phyloP scores from a whole-genome alignment of 1,284 basidiomycete genomes.

The Rhizopogon hawkerae region DNA sequence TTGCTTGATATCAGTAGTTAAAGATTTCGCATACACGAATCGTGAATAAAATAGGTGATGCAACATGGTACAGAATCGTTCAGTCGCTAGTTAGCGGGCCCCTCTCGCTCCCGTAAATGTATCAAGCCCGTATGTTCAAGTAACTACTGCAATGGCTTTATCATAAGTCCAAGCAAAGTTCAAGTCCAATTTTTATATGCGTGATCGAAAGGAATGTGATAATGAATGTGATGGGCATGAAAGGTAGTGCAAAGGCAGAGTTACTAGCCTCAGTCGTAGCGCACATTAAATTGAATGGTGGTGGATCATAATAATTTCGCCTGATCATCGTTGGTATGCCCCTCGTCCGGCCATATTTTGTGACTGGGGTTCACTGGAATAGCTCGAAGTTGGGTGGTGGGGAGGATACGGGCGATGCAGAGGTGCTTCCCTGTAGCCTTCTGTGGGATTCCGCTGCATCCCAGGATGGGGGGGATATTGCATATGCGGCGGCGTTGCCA shows the following conservation, averaged over 20 bases:
- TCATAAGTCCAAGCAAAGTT: neutral
- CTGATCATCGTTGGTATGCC: slow-evolving; percentile 27
- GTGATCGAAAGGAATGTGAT: slow-evolving; percentile 11
- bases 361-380: slow-evolving; percentile 12
- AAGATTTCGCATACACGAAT: neutral
- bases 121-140: slow-evolving; percentile 4
- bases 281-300: slow-evolving; percentile 13
- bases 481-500: slow-evolving; percentile 11
- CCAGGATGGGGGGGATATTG: slow-evolving; percentile 26
- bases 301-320: neutral
- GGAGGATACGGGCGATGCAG: slow-evolving; percentile 38
- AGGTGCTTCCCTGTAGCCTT: slow-evolving; percentile 37
- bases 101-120: slow-evolving; percentile 9
- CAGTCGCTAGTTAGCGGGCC: slow-evolving; percentile 8
- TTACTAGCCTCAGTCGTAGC: slow-evolving; percentile 12
- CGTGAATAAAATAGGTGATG: slow-evolving; percentile 3
- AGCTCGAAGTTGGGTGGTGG: slow-evolving; percentile 13
- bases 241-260: slow-evolving; percentile 3
- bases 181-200: slow-evolving; percentile 13
- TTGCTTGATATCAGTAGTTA: neutral
- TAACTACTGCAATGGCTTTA: slow-evolving; percentile 4
- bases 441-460: slow-evolving; percentile 17
- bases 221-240: slow-evolving; percentile 10
- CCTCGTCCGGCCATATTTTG: slow-evolving; percentile 29
- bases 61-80: slow-evolving; percentile 11